Percentiles rank a stretch among this genome's conserved stretches.
Evolutionary conservation across 441 rosid genomes (phyloP).

Genomic region (Raphanus hybrid): DNA sequence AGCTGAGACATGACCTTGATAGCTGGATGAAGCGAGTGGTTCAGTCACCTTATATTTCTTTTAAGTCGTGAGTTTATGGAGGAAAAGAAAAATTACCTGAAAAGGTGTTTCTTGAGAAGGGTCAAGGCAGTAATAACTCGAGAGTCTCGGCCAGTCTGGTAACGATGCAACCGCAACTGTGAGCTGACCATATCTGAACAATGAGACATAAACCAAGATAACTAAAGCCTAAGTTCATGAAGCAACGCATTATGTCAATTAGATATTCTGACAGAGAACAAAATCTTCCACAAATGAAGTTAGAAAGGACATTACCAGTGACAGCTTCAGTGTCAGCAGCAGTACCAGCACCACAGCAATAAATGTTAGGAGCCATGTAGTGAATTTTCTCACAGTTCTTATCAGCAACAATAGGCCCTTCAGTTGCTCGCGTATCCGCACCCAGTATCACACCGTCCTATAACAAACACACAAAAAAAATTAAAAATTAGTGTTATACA

Average conservation of each 20-base stretch:
- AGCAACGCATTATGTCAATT: neutral
- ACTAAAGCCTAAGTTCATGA: neutral
- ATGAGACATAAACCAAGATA: slow-evolving; percentile 4
- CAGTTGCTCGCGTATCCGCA: slow-evolving; percentile 93
- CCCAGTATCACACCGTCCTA: slow-evolving; percentile 97
- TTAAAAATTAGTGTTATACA: neutral
- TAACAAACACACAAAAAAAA: neutral
- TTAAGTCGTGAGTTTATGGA: too few relatives aligned
- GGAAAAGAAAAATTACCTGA: slow-evolving; percentile 50
- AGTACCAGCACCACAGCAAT: slow-evolving; percentile 95
- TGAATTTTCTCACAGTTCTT: slow-evolving; percentile 97
- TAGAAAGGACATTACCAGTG: too few relatives aligned
- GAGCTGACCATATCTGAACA: slow-evolving; percentile 94
- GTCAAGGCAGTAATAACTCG: slow-evolving; percentile 93
- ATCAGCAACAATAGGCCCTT: slow-evolving; percentile 93
- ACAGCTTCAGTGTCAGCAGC: slow-evolving; percentile 99
- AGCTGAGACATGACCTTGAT: slow-evolving; percentile 85
- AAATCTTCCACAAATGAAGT: neutral
- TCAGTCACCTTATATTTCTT: neutral
- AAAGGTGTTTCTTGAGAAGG: slow-evolving; percentile 91
- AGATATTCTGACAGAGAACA: neutral
- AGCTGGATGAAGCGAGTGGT: slow-evolving; percentile 24
- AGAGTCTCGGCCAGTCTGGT: slow-evolving; percentile 90
- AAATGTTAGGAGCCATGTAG: slow-evolving; percentile 95
- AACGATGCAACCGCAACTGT: slow-evolving; percentile 90